Evolutionary conservation across 345 rosid species (phyloP).

Genomic region (Syzygium aromaticum): DNA sequence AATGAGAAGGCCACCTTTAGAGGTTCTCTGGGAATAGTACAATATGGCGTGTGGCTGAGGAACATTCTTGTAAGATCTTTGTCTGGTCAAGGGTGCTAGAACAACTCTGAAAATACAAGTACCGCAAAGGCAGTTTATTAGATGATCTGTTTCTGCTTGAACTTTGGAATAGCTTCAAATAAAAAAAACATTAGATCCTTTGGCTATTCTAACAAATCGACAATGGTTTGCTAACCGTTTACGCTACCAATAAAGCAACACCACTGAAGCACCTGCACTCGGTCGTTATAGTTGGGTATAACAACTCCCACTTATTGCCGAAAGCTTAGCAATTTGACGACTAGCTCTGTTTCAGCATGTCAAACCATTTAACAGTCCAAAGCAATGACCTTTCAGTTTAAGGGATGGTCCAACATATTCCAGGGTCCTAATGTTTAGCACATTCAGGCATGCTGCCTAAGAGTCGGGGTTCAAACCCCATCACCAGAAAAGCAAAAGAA

Average conservation of each 20-base stretch:
- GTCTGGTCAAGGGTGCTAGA: constrained; percentile 57
- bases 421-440: not conserved
- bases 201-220: not conserved
- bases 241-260: not conserved
- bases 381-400: not conserved
- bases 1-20: constrained; percentile 51
- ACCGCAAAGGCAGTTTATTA: not conserved
- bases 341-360: not conserved
- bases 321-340: not conserved
- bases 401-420: not conserved
- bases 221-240: not conserved
- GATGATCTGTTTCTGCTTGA: not conserved
- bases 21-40: constrained; percentile 63
- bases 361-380: not conserved
- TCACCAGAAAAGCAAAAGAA: not conserved
- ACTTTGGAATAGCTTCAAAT: not conserved
- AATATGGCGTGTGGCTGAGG: constrained; percentile 68
- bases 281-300: not conserved
- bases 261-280: not conserved
- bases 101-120: constrained; percentile 29
- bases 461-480: not conserved
- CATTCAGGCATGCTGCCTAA: not conserved
- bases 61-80: constrained; percentile 41
- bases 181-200: not conserved
- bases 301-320: not conserved